Base-by-base conservation (phyloP, 2,329 filamentous ascomycete genomes). In the Herpotrichia juniperi region DNA sequence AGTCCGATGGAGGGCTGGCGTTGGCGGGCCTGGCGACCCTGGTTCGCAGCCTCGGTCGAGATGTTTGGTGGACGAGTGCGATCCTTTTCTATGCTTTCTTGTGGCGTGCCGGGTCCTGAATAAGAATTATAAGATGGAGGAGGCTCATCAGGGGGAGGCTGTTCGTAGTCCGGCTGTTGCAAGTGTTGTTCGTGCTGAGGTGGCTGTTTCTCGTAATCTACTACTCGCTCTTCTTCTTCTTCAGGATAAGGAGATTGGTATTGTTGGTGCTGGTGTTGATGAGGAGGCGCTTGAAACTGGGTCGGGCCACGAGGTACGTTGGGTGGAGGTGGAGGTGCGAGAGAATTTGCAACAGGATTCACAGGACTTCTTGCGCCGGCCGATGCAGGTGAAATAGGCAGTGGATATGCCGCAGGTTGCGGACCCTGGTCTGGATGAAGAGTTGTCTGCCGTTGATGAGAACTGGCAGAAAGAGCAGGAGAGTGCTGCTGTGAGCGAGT, bases 101-200 rank as follows among this genome's bases (percentile, higher is more conserved):
- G 63, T 4, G 66, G 59, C 2, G 67, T 39, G 12, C 63, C 67
- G 6, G 64, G 67, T 3, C 68, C 69, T 19, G 67, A 64, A 46
- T 73, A 73, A n/a, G n/a, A n/a, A n/a, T n/a, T n/a, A n/a, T n/a
- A n/a, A 1, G 64, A 67, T 25, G 70, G 70, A 26, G 70, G 70
- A 30, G 68, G 64, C 19, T 72, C 68, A 25, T 72, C 68, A 8
- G 58, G 49, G 19, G 61, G 47, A 14, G 59, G 61, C 6, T 58
- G 34, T 3, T 68, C 64, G 39, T 68, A 63, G 8, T 60, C 57
- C 19, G 54, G 50, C 8, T 49, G 19, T 35, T 54, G 40, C 10
- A 9, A n/a, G 25, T 19, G 32, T 8, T 25, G 22, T 40, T n/a
- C n/a, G n/a, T n/a, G n/a, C n/a, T n/a, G n/a, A n/a, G n/a, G n/a